These are phyloP conservation scores for Hyphopichia fennica DNA, from an alignment of 1,139 yeast species.

Conservation along the genomic window DNA sequence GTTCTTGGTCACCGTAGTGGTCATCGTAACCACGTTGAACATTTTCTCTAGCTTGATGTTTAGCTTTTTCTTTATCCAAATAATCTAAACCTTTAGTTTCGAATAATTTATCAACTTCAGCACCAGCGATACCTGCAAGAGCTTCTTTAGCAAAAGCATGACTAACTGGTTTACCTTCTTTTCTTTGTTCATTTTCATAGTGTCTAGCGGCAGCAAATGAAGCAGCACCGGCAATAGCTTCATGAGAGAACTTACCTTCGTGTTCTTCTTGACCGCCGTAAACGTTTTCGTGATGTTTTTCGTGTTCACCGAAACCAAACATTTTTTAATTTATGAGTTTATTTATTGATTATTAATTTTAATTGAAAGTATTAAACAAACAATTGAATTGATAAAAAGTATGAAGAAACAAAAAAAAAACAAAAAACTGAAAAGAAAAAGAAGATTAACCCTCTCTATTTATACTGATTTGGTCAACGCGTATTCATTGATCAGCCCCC, in stretches of 20 bases:
- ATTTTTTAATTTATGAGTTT: conserved; percentile 6
- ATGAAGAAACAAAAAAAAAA: too few relatives aligned
- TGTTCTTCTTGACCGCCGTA: conserved; percentile 30
- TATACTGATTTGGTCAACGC: too few relatives aligned
- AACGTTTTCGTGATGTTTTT: conserved; percentile 32
- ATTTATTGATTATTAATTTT: neutral
- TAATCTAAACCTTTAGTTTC: conserved; percentile 36
- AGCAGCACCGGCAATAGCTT: conserved; percentile 35
- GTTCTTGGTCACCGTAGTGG: conserved; percentile 27
- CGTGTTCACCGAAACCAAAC: conserved; percentile 32
- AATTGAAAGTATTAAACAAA: neutral
- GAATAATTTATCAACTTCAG: conserved; percentile 34
- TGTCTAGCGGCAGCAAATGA: conserved; percentile 33
- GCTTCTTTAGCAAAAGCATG: conserved; percentile 32
- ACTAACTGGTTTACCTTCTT: conserved; percentile 32
- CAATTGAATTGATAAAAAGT: neutral
- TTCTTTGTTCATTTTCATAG: conserved; percentile 33
- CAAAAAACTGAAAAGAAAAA: too few relatives aligned
- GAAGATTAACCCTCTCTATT: too few relatives aligned
- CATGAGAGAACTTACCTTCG: conserved; percentile 33
- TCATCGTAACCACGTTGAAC: conserved; percentile 24
- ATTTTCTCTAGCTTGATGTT: conserved; percentile 22
- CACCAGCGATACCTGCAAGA: conserved; percentile 32
- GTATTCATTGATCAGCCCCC: too few relatives aligned
- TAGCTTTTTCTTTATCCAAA: conserved; percentile 28